Conservation (phyloP, 2,329 filamentous ascomycete species). For the Westerdykella sp. region DNA sequence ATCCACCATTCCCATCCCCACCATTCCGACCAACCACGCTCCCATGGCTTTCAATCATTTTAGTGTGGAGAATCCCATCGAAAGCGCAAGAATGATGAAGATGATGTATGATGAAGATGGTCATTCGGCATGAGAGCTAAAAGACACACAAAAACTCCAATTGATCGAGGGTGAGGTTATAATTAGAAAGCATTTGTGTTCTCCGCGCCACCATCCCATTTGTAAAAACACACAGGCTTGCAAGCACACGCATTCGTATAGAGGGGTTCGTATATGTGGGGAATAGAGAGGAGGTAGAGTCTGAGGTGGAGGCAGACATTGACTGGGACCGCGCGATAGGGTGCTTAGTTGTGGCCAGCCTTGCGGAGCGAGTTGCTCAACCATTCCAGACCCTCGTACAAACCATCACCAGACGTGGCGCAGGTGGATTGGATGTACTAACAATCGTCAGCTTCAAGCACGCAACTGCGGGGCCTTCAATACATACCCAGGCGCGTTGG, state of each 20-base stretch:
- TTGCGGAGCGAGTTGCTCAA: conserved; percentile 51
- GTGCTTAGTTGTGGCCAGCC: conserved; percentile 44
- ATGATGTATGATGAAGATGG: too few relatives aligned
- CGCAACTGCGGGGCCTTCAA: conserved; percentile 26
- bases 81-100: too few relatives aligned
- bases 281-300: conserved; percentile 15
- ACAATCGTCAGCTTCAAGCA: conserved; percentile 16
- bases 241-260: conserved; percentile 27
- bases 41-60: too few relatives aligned
- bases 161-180: conserved; percentile 4
- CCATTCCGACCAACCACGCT: too few relatives aligned
- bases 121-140: too few relatives aligned
- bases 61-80: too few relatives aligned
- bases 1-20: too few relatives aligned
- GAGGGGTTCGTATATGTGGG: conserved; percentile 10
- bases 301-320: conserved; percentile 22
- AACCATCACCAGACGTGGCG: conserved; percentile 97
- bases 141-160: conserved; percentile 29
- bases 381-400: conserved; percentile 90
- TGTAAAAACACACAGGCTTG: conserved; percentile 26
- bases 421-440: conserved; percentile 99
- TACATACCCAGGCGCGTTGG: conserved; percentile 95
- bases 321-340: conserved; percentile 17
- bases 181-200: conserved; percentile 26
- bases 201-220: conserved; percentile 33